A percentile compares a stretch with the other conserved stretches of the same genome.
Conservation (phyloP, 2,329 filamentous ascomycete species). For the Alternaria hordeiaustralica region DNA sequence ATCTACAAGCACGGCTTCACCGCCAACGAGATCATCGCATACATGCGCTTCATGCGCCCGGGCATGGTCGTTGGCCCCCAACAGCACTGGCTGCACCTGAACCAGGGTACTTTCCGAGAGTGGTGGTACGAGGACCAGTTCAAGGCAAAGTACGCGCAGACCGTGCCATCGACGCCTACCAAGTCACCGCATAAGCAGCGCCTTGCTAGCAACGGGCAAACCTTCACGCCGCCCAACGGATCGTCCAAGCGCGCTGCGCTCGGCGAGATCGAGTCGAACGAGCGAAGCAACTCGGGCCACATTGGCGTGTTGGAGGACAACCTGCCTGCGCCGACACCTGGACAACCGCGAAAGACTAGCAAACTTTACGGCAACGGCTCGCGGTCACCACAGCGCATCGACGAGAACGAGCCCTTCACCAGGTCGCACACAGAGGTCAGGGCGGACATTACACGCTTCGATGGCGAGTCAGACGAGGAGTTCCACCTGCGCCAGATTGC, state of each 20-base stretch:
- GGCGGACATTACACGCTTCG: conserved; percentile 64
- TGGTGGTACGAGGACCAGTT: conserved; percentile 88
- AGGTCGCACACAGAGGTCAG: conserved; percentile 65
- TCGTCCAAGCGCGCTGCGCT: conserved; percentile 80
- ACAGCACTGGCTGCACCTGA: conserved; percentile 98
- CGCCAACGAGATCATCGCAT: conserved; percentile 95
- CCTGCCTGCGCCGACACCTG: conserved; percentile 91
- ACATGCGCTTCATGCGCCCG: conserved; percentile 98
- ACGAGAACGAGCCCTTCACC: conserved; percentile 60
- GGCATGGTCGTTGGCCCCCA: conserved; percentile 99
- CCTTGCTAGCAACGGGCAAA: conserved; percentile 69
- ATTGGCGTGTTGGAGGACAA: conserved; percentile 83
- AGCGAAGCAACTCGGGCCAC: conserved; percentile 55
- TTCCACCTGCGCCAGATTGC: conserved; percentile 70
- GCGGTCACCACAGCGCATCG: conserved; percentile 42
- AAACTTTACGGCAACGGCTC: conserved; percentile 70
- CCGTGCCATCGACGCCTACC: conserved; percentile 64
- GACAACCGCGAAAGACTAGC: conserved; percentile 89
- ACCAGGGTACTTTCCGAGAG: conserved; percentile 96
- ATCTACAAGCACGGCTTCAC: conserved; percentile 98
- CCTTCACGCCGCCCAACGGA: conserved; percentile 84
- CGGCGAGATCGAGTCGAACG: conserved; percentile 91
- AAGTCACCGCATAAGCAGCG: conserved; percentile 57
- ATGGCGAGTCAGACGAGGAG: conserved; percentile 80
- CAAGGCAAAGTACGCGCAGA: conserved; percentile 78